Conservation (phyloP, 805 yeast genomes). For the Jamesozyma rosinii region DNA sequence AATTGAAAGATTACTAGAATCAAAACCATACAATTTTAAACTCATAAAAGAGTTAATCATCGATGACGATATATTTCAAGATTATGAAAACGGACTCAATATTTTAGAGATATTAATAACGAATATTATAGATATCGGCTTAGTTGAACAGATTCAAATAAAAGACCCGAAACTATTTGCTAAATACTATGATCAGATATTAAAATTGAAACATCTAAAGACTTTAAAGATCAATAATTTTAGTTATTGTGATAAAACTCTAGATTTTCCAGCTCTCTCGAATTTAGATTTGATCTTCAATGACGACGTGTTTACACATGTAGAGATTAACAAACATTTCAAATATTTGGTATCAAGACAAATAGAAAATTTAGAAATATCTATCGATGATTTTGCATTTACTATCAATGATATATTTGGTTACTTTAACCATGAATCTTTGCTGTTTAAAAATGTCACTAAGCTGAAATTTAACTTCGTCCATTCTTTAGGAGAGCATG, state of each 20-base stretch:
- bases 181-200: constrained; percentile 8
- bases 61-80: constrained; percentile 25
- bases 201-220: constrained; percentile 8
- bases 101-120: constrained; percentile 15
- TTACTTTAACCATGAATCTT: constrained; percentile 3
- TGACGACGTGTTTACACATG: not conserved
- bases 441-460: constrained; percentile 18
- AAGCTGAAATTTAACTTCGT: constrained; percentile 36
- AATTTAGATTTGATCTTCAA: not conserved
- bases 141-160: constrained; percentile 19
- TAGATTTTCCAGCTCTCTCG: not conserved
- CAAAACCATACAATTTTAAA: constrained; percentile 23
- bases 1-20: constrained; percentile 34
- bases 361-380: constrained; percentile 13
- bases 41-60: constrained; percentile 31
- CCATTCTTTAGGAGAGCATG: constrained; percentile 39
- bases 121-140: constrained; percentile 13
- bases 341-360: not conserved
- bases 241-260: not conserved
- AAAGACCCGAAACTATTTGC: constrained; percentile 13
- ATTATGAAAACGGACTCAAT: constrained; percentile 13
- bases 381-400: constrained; percentile 30
- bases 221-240: constrained; percentile 9
- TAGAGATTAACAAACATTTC: not conserved
- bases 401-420: constrained; percentile 33